Evolutionary conservation across 805 yeast genomes (phyloP).

Genomic region (Cyberlindnera sargentensis): DNA sequence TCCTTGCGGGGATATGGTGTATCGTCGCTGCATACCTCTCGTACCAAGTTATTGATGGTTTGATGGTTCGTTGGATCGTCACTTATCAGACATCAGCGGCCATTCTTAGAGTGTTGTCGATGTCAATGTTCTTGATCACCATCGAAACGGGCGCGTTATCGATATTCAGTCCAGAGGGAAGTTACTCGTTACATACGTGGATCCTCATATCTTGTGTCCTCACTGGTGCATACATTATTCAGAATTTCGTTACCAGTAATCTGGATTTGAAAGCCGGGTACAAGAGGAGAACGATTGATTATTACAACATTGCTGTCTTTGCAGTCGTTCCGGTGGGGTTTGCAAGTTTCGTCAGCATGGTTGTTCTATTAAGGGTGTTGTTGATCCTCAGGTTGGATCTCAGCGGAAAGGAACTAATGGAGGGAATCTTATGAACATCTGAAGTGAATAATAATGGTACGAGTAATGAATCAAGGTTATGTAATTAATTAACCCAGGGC

Average conservation of each 20-base stretch:
- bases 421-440: conserved; percentile 1
- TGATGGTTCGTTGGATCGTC: conserved; percentile 91
- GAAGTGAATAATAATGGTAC: no score
- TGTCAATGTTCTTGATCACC: conserved; percentile 66
- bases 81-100: conserved; percentile 86
- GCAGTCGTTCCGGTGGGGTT: conserved; percentile 98
- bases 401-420: conserved; percentile 19
- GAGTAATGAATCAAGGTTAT: background rate
- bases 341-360: conserved; percentile 90
- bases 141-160: conserved; percentile 62
- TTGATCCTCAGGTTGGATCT: conserved; percentile 67
- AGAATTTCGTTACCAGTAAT: conserved; percentile 81
- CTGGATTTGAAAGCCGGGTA: conserved; percentile 36
- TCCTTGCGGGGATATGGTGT: conserved; percentile 89
- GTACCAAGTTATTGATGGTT: conserved; percentile 77
- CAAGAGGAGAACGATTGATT: conserved; percentile 60
- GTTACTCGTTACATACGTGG: conserved; percentile 84
- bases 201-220: conserved; percentile 79
- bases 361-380: conserved; percentile 69
- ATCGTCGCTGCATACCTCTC: conserved; percentile 79
- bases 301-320: conserved; percentile 84
- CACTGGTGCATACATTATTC: conserved; percentile 74
- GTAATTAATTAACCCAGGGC: conserved; percentile 2
- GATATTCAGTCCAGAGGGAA: conserved; percentile 63
- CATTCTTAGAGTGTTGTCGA: conserved; percentile 75